Evolutionary conservation across 768 basidiomycete genomes (phyloP), one percentile per base, ranked within the genome.

Genomic region (Leccinum arenicola): DNA sequence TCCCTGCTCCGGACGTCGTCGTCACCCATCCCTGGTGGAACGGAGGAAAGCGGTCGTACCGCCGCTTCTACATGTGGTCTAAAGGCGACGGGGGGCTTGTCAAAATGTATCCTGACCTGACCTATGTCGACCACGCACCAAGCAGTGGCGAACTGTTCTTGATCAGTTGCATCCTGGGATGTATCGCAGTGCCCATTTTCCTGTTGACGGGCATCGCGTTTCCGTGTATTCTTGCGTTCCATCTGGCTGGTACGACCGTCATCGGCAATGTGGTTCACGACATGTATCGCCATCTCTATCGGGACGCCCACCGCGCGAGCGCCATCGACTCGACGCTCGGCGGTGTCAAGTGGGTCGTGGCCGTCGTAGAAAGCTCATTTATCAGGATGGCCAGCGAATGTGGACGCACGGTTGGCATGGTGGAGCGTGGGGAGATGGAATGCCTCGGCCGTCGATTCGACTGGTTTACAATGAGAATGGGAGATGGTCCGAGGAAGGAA

Each of bases 21-120:
- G 82, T 80, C 17, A 81, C 77, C 7, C 84, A 86, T 68, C 83
- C 84, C 6, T 85, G 81, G 78, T 85, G 84, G 84, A 73, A 77
- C 50, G 64, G 65, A 4, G 85, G 83, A 3, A 59, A 62, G 8
- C 65, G 76, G 15, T 74, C 78, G 0, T 85, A 86, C 59, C 76
- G 70, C 74, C 69, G 84, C 19, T 85, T 85, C 61, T 82, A 81
- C 60, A 80, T 78, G 77, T 85, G 85, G 84, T 76, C 80, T 1
- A 75, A 79, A 50, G 84, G 84, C 3, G 85, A 86, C 27, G 84
- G 83, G 0, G 76, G 72, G 0, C 75, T 87, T 23, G 67, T 82
- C 63, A 76, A 68, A 54, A 66, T 75, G 61, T 84, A 81, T 56
- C 83, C 84, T 2, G 68, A 80, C 27, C 67, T 77, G 59, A 68